A percentile compares a stretch with the other conserved stretches of the same genome.
phyloP scores from a whole-genome alignment of 2,329 filamentous ascomycete species.

The Penicillium sp. region DNA sequence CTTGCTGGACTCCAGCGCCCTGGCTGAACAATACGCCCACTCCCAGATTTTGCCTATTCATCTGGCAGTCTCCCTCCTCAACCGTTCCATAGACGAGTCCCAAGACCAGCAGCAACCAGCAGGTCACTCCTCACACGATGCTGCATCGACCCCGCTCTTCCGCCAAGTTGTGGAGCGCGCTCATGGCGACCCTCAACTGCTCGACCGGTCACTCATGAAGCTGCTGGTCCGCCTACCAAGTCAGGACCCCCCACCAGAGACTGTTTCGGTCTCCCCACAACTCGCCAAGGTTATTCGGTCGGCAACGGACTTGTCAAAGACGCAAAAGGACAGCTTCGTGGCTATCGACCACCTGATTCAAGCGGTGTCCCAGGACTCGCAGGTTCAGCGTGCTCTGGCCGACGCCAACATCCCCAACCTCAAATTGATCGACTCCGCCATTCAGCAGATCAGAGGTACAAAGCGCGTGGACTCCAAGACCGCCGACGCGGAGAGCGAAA shows the following conservation, averaged over 20 bases:
- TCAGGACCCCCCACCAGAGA: conserved; percentile 92
- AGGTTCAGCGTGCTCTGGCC: conserved; percentile 74
- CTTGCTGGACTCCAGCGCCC: conserved; percentile 82
- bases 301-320: conserved; percentile 88
- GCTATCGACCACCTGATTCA: conserved; percentile 94
- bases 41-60: conserved; percentile 90
- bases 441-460: conserved; percentile 89
- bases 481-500: conserved; percentile 86
- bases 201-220: conserved; percentile 92
- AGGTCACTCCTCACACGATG: conserved; percentile 68
- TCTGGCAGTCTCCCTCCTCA: conserved; percentile 68
- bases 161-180: conserved; percentile 93
- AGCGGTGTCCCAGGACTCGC: conserved; percentile 77
- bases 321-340: conserved; percentile 95
- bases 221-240: conserved; percentile 86
- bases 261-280: conserved; percentile 78
- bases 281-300: conserved; percentile 83
- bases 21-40: conserved; percentile 90
- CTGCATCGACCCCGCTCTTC: conserved; percentile 76
- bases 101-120: conserved; percentile 79
- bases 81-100: conserved; percentile 62
- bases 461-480: conserved; percentile 95
- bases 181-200: conserved; percentile 86
- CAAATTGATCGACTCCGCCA: conserved; percentile 88
- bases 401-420: conserved; percentile 91